These are phyloP conservation scores for Colletotrichum orchidophilum DNA, from an alignment of 2,329 filamentous ascomycete species.

Conservation along the genomic window DNA sequence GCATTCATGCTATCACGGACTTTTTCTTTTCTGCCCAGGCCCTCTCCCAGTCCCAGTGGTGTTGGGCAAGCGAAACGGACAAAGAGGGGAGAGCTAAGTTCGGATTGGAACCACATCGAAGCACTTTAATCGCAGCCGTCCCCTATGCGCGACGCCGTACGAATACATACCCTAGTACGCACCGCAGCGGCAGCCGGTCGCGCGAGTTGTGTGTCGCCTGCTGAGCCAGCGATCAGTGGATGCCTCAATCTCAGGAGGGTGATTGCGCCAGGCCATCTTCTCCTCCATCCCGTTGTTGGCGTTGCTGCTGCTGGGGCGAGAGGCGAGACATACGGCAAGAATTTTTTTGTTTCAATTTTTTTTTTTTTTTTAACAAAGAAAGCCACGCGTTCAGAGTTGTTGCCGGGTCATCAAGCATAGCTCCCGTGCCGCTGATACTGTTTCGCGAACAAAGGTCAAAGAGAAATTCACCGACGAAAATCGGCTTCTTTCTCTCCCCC, in stretches of 20 bases:
- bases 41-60: background rate
- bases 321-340: background rate
- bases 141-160: background rate
- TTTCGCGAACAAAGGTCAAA: background rate
- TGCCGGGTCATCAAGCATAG: background rate
- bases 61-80: background rate
- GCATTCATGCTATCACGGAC: background rate
- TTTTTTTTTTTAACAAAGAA: background rate
- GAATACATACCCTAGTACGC: background rate
- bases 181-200: background rate
- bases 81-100: background rate
- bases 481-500: background rate
- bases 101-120: background rate
- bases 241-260: constrained; percentile 12
- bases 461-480: background rate
- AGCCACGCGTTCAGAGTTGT: background rate
- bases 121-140: background rate
- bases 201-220: background rate
- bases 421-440: background rate
- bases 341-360: background rate
- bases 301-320: background rate
- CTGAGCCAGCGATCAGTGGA: constrained; percentile 26
- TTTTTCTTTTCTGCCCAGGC: background rate
- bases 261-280: constrained; percentile 5
- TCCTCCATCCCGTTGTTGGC: background rate